Evolutionary conservation across 83 land plant species (phyloP).

Genomic region (Larix sibirica): DNA sequence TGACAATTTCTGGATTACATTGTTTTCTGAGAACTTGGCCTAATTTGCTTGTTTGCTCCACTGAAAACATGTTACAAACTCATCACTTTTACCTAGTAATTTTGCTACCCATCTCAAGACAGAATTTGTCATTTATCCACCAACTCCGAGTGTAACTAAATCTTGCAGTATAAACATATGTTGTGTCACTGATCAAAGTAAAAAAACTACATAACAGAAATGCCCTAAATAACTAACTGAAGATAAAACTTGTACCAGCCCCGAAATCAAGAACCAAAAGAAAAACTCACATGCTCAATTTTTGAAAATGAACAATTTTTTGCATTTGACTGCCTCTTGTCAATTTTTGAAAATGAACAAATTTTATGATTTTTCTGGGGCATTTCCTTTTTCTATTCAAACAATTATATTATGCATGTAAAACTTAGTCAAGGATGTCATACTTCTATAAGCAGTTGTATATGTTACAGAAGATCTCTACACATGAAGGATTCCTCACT

Average conservation of each 20-base stretch:
- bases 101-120: too few species aligned
- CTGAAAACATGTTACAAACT: too few species aligned
- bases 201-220: neutral
- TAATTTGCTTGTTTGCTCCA: too few species aligned
- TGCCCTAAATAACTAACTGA: neutral
- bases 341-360: neutral
- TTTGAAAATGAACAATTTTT: neutral
- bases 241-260: neutral
- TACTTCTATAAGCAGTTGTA: neutral
- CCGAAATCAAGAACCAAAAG: neutral
- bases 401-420: neutral
- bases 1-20: too few species aligned
- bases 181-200: neutral
- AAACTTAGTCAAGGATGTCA: neutral
- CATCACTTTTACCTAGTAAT: too few species aligned
- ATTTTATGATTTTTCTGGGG: too few species aligned
- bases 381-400: neutral
- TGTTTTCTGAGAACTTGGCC: too few species aligned
- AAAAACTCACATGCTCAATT: neutral
- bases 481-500: neutral
- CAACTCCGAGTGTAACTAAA: neutral
- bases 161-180: neutral
- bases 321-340: too few species aligned
- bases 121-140: neutral
- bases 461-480: neutral